Base-by-base conservation (phyloP, 169 alveolate genomes). In the Cryptosporidium parvum region DNA sequence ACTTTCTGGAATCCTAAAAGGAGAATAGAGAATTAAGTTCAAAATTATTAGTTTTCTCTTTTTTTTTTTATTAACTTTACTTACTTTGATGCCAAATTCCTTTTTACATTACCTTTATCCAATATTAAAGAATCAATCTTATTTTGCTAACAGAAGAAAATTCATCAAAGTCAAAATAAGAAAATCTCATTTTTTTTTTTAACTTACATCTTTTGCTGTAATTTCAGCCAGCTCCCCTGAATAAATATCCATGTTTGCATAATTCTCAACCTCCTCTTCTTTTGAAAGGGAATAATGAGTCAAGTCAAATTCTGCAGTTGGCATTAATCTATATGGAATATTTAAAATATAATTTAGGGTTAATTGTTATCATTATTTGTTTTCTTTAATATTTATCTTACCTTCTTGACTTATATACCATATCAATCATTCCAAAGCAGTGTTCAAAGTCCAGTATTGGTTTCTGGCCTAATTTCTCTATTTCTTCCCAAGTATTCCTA, bases 371-470 rank as follows among this genome's bases (percentile, higher is more conserved):
- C 39, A n/a, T 56, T 56, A 23, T 6, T 16, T 56, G 44, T n/a
- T 26, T 8, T 29, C 31, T 31, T 0, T 21, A 14, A 7, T 12
- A 65, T 14, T 48, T 42, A 62, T 35, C 89, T 62, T 62, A 80
- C 89, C 70, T 80, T 39, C 89, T 80, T 80, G 75, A n/a, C 45
- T 62, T 37, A 26, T 44, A 80, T 26, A 80, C 89, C 45, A 59
- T 35, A 6, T 80, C 42, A 9, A 80, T 62, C 68, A 80, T 33
- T 26, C 35, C 39, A 16, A 80, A 39, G 37, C 89, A 80, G 9
- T 26, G 23, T 12, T 67, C 67, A 31, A 26, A 16, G 33, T 80
- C 48, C 53, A 61, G 31, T 45, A 45, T 23, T 8, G 65, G 56
- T 4, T 62, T 62, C 26, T 65, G 45, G 1, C 75, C 80, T 29